Evolutionary conservation across 2,329 filamentous ascomycete species (phyloP).

Genomic region (Talaromyces pinophilus): DNA sequence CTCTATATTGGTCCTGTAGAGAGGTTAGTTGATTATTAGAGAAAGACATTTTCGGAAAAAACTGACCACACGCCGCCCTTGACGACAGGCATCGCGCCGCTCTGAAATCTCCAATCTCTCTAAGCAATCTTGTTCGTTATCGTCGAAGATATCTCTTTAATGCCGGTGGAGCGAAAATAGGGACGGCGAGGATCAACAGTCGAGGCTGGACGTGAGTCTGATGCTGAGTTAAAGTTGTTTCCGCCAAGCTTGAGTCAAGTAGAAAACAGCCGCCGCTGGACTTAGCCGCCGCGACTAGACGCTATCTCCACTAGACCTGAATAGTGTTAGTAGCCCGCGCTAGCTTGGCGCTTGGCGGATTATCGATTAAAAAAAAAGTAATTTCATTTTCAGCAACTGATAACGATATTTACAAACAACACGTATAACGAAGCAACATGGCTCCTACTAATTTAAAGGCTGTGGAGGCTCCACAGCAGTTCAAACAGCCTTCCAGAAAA

Average conservation of each 20-base stretch:
- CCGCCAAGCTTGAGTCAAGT: constrained; percentile 9
- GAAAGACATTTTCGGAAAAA: constrained; percentile 4
- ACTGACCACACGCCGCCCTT: constrained; percentile 64
- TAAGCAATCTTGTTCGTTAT: background rate
- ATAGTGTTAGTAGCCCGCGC: constrained; percentile 14
- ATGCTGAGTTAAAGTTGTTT: constrained; percentile 5
- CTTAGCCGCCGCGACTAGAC: constrained; percentile 15
- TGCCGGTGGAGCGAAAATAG: background rate
- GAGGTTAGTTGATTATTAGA: constrained; percentile 27
- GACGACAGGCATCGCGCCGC: constrained; percentile 62
- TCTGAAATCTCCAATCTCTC: background rate
- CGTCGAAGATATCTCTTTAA: background rate
- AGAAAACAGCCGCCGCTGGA: constrained; percentile 16
- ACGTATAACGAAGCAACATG: constrained; percentile 8
- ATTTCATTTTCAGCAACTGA: constrained; percentile 13
- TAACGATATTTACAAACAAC: constrained; percentile 3
- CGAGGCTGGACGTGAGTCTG: constrained; percentile 1
- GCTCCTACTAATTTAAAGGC: constrained; percentile 20
- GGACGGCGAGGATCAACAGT: background rate
- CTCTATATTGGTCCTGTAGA: constrained; percentile 63
- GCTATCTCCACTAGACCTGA: background rate
- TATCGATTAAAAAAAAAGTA: constrained; percentile 23
- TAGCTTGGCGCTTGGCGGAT: constrained; percentile 18
- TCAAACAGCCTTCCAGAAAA: constrained; percentile 88
- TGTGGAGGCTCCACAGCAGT: constrained; percentile 68